These are phyloP conservation scores for Russula sp. DNA, from an alignment of 768 basidiomycete genomes.

Conservation along the genomic window DNA sequence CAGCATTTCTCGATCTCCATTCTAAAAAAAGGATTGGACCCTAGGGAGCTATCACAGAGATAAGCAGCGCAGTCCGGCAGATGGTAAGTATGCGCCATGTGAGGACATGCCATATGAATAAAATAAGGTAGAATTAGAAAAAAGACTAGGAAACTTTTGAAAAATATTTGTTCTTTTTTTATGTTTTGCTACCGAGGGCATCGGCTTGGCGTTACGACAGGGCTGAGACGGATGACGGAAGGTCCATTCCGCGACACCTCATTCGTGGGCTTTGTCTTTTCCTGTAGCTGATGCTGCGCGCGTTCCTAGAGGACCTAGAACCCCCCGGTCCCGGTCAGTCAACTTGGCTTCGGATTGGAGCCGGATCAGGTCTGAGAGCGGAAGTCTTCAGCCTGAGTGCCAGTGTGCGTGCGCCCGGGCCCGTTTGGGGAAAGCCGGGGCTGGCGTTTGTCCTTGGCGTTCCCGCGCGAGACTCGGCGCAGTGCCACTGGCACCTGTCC, in stretches of 20 bases:
- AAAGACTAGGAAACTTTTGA: constrained; percentile 23
- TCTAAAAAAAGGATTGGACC: background rate
- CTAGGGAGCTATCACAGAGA: constrained; percentile 23
- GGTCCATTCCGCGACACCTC: background rate
- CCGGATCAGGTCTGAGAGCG: background rate
- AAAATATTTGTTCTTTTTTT: constrained; percentile 8
- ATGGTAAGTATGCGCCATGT: background rate
- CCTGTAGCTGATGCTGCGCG: background rate
- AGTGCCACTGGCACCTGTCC: too few species aligned
- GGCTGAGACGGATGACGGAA: background rate
- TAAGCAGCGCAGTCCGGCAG: background rate
- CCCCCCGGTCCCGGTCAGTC: background rate
- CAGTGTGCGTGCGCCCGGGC: too few species aligned
- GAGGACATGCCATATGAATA: constrained; percentile 3
- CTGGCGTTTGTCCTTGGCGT: too few species aligned
- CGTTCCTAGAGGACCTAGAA: background rate
- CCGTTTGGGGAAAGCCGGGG: too few species aligned
- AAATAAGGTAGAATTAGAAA: constrained; percentile 25
- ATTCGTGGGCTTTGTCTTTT: background rate
- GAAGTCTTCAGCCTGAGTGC: too few species aligned
- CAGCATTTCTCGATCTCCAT: background rate
- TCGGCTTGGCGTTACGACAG: background rate
- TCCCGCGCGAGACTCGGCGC: too few species aligned
- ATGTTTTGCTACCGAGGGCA: background rate
- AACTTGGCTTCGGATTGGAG: background rate